Conservation (phyloP, 768 basidiomycete genomes). For the Agrocybe praecox region DNA sequence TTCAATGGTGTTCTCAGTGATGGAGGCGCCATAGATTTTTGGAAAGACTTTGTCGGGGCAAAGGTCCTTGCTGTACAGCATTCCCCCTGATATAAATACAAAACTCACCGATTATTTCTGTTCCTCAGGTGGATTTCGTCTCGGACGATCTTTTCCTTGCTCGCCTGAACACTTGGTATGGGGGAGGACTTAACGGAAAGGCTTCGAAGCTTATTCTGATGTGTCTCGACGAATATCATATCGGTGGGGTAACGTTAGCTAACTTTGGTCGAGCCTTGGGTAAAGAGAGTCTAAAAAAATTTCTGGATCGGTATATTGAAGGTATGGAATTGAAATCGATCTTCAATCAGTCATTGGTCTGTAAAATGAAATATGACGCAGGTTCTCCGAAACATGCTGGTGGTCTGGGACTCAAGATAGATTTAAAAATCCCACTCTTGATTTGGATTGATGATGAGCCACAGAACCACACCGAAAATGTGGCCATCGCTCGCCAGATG, state of each 20-base stretch:
- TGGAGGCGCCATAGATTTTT: not conserved
- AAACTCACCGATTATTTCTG: too few relatives aligned
- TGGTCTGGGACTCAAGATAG: not conserved
- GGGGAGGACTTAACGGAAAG: not conserved
- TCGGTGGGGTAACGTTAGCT: conserved; percentile 23
- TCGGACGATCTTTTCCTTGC: not conserved
- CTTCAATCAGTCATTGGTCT: not conserved
- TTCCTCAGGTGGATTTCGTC: not conserved
- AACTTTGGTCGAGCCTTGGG: conserved; percentile 19
- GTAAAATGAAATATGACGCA: not conserved
- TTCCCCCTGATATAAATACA: too few relatives aligned
- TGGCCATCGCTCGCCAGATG: conserved; percentile 12
- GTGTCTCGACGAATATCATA: conserved; percentile 15
- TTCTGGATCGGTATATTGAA: conserved; percentile 9
- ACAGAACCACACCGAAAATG: conserved; percentile 14
- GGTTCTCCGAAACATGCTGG: not conserved
- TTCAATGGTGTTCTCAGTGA: not conserved
- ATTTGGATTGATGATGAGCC: conserved; percentile 32
- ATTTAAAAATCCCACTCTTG: conserved; percentile 11
- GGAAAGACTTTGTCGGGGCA: conserved; percentile 4
- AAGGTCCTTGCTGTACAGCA: conserved; percentile 12
- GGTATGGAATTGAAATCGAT: not conserved
- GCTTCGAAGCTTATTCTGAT: conserved; percentile 5
- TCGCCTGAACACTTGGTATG: conserved; percentile 1
- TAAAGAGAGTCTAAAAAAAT: conserved; percentile 9